These are phyloP conservation scores for Hypericum perforatum DNA, from an alignment of 345 rosid genomes.

Conservation along the genomic window DNA sequence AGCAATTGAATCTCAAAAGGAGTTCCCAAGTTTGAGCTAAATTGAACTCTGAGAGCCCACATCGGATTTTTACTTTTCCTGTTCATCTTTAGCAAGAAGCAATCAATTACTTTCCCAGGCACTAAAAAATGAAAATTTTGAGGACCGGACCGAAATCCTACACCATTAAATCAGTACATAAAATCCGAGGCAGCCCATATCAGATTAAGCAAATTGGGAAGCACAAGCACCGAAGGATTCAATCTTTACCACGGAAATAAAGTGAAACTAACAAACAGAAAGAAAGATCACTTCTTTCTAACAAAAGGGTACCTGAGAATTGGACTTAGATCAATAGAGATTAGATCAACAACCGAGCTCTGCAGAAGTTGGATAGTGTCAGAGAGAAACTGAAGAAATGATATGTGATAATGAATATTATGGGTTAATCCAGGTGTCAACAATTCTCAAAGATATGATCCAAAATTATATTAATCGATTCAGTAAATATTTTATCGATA, in stretches of 20 bases:
- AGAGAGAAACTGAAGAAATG: conserved; percentile 14
- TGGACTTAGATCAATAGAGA: conserved; percentile 10
- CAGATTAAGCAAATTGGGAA: conserved; percentile 20
- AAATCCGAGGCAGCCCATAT: conserved; percentile 9
- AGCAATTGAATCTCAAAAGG: too few relatives aligned
- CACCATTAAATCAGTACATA: conserved; percentile 4
- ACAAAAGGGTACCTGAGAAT: background rate
- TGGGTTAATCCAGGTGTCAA: too few relatives aligned
- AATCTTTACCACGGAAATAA: too few relatives aligned
- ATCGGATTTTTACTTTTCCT: too few relatives aligned
- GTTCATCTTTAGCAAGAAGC: too few relatives aligned
- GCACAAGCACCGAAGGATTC: conserved; percentile 8
- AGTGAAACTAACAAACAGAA: background rate
- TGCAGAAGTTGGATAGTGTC: conserved; percentile 8
- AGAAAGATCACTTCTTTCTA: background rate
- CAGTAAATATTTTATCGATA: too few relatives aligned
- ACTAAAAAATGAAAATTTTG: conserved; percentile 1
- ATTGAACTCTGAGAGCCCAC: too few relatives aligned
- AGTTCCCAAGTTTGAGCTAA: too few relatives aligned
- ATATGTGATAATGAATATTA: conserved; percentile 23
- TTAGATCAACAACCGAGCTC: conserved; percentile 18
- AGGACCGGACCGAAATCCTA: background rate
- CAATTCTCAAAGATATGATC: too few relatives aligned
- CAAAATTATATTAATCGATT: too few relatives aligned
- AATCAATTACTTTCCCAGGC: too few relatives aligned